Evolutionary conservation across 73 alveolate genomes (phyloP), one percentile per base, ranked within the genome.

Genomic region (Symbiodinium natans): DNA sequence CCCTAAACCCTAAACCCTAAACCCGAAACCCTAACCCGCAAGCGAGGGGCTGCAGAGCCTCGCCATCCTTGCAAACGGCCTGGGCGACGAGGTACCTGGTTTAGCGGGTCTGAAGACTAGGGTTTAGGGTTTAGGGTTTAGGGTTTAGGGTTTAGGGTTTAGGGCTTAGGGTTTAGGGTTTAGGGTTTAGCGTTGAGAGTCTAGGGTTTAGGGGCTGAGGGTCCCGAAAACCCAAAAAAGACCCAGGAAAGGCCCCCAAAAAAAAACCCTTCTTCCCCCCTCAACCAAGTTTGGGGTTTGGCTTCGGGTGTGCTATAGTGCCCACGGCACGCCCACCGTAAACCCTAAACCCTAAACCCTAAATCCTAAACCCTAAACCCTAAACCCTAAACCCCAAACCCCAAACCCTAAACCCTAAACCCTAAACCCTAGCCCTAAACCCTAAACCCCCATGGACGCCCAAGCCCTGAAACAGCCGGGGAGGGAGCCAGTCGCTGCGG

Each of bases 11-110:
- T 43, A 43, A 43, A 6, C 56, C 56, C 56, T 11, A 48, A 48
- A 48, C 15, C 21, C 3, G 15, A 48, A 1, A 48, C 63, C 63
- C 3, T 4, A 48, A 1, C 10, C 3, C 63, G 27, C 63, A 59
- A 34, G 77, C 77, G 34, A 63, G 77, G 31, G 2, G 77, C 77
- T 63, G 77, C 9, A 63, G 15, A 19, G 77, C 77, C 15, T 63
- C 77, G 15, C 77, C 77, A 2, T 63, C 77, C 77, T 34, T 4
- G 77, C 77, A 63, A 63, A 63, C 77, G 15, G 77, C 77, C 77
- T 63, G 77, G 77, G 77, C 77, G 2, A 63, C 77, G 77, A 63
- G 77, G 77, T 63, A 63, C 77, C 77, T 63, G 77, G 40, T 34
- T 23, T 1, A 8, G 7, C 34, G 9, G 77, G n/a, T n/a, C n/a